These are phyloP conservation scores for Selaginella tamariscina DNA, from an alignment of 75 land plant genomes.

Conservation along the genomic window DNA sequence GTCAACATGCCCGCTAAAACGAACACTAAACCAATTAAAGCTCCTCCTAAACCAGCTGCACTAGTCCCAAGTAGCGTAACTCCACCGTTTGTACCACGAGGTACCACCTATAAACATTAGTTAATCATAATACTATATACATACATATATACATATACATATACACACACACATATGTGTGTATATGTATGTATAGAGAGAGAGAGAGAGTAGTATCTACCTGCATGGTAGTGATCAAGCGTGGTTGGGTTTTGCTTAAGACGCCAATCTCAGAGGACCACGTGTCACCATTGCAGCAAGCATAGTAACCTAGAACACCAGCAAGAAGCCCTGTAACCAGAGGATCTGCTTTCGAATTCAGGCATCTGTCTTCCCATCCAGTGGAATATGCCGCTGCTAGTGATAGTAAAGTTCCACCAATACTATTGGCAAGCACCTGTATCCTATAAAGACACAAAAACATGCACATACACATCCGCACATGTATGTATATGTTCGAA, in stretches of 20 bases:
- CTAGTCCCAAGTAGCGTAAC: conserved; percentile 56
- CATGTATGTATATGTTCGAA: too few species aligned
- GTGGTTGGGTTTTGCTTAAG: conserved; percentile 61
- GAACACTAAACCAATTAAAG: conserved; percentile 63
- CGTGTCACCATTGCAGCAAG: conserved; percentile 95
- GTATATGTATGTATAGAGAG: neutral
- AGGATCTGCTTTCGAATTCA: conserved; percentile 42
- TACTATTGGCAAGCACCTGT: conserved; percentile 73
- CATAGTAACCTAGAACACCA: conserved; percentile 81
- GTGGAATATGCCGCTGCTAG: conserved; percentile 35
- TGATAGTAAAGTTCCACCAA: conserved; percentile 47
- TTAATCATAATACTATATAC: neutral
- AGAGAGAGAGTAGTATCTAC: conserved; percentile 17
- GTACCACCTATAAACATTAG: conserved; percentile 43
- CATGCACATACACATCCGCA: too few species aligned
- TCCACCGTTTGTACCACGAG: conserved; percentile 83
- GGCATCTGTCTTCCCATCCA: conserved; percentile 49
- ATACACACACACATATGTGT: neutral
- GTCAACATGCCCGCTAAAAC: conserved; percentile 50
- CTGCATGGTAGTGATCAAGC: conserved; percentile 77
- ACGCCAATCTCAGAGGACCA: conserved; percentile 95
- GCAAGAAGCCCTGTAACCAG: conserved; percentile 58
- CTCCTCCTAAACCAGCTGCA: conserved; percentile 76
- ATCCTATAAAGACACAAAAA: conserved; percentile 46
- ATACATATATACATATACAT: neutral